phyloP scores from a whole-genome alignment of 2,329 filamentous ascomycete species.

The Cytospora piceicola region DNA sequence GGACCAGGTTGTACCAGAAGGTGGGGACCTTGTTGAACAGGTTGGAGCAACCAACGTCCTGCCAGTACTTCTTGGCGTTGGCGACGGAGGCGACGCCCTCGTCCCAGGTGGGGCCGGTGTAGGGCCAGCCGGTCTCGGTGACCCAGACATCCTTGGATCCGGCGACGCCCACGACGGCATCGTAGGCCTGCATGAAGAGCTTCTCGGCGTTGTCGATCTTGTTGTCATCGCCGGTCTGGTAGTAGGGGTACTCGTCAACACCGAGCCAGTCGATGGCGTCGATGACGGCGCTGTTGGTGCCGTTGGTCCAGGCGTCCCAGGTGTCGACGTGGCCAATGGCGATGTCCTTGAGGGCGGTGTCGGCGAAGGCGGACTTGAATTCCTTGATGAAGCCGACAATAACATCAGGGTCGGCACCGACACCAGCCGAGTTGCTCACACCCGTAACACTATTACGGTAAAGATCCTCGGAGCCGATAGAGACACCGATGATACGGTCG shows the following conservation, averaged over 20 bases:
- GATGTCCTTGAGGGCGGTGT: conserved; percentile 60
- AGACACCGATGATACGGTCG: conserved; percentile 76
- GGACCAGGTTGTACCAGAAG: conserved; percentile 80
- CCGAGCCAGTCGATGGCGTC: conserved; percentile 77
- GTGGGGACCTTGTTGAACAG: conserved; percentile 67
- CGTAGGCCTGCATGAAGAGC: conserved; percentile 71
- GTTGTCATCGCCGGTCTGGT: conserved; percentile 71
- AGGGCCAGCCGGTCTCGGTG: conserved; percentile 89
- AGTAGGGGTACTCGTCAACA: conserved; percentile 86
- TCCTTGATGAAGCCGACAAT: conserved; percentile 73
- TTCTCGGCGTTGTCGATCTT: conserved; percentile 63
- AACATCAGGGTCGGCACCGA: conserved; percentile 64
- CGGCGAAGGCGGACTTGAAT: conserved; percentile 65
- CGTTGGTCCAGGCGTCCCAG: conserved; percentile 79
- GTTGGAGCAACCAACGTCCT: conserved; percentile 71
- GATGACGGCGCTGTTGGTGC: conserved; percentile 71
- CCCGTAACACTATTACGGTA: conserved; percentile 79
- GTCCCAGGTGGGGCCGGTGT: conserved; percentile 66
- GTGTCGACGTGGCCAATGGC: conserved; percentile 86
- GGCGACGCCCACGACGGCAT: conserved; percentile 60
- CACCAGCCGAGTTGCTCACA: conserved; percentile 62
- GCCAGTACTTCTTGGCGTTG: conserved; percentile 82
- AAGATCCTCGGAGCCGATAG: conserved; percentile 83
- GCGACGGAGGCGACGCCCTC: conserved; percentile 63
- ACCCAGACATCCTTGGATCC: conserved; percentile 78